Evolutionary conservation across 83 land plant species (phyloP), one percentile per base, ranked within the genome.

Genomic region (Diphasiastrum complanatum): DNA sequence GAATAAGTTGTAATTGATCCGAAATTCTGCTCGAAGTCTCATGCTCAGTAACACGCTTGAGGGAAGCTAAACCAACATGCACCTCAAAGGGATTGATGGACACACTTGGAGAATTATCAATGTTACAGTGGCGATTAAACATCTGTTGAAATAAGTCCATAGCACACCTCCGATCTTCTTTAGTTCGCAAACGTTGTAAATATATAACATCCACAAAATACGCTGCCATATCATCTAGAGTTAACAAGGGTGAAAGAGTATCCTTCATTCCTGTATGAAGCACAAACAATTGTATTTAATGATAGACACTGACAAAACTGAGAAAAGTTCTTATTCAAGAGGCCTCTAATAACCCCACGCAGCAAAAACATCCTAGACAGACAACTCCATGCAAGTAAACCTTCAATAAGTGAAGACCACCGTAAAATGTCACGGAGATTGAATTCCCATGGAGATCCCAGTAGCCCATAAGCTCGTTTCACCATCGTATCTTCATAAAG

Each of bases 361-460:
- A 18, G 35, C 48, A 19, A 22, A 56, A 47, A 1, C 26, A 45
- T 20, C 28, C 32, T n/a, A 28, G 25, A 31, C 57, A 16, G 41
- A 67, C 34, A 35, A 65, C 19, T 55, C 31, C 33, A 52, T 25
- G 23, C 16, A 52, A 33, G 0, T 16, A 12, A 1, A 84, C 93
- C 83, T 82, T 82, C 67, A 23, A 89, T 77, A 12, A 95, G 73
- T 50, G 77, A 62, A 64, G 97, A 95, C 61, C 96, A 86, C 33
- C 99, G 80, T n/a, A 90, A 41, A 14, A 95, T 83, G 79, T 95
- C 99, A 33, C 99, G 93, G 12, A 95, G 80, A 76, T 95, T 95
- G 70, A 95, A 95, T 60, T 95, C 99, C 99, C 99, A 95, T 3
- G 99, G 99, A 2, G 95, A 73, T 10, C 99, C 99, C 51, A 63